Conservation (phyloP, 169 alveolate genomes). For the Miamiensis avidus region DNA sequence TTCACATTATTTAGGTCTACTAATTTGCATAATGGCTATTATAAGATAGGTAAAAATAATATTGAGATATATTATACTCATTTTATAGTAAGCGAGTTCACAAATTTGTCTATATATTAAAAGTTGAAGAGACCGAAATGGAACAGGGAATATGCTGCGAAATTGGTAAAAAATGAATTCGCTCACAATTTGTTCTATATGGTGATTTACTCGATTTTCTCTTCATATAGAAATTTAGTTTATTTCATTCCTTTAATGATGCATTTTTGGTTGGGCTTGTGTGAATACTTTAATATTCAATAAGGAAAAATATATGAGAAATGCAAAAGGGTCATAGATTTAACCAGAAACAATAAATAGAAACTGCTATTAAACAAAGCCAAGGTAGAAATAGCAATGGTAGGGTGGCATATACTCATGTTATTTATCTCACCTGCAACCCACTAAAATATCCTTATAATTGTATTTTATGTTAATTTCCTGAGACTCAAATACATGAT, state of each 20-base stretch:
- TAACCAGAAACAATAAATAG: not conserved
- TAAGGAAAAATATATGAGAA: not conserved
- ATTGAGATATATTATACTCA: no score
- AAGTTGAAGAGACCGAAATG: constrained; percentile 6
- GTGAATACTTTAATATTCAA: not conserved
- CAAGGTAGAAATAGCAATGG: not conserved
- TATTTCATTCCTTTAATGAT: not conserved
- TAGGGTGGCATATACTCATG: not conserved
- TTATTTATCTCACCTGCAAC: not conserved
- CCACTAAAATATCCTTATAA: not conserved
- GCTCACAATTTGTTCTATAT: constrained; percentile 19
- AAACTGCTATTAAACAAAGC: not conserved
- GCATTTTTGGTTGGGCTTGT: not conserved
- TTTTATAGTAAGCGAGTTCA: no score
- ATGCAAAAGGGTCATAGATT: not conserved
- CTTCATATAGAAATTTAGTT: not conserved
- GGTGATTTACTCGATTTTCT: not conserved
- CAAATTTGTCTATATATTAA: constrained; percentile 2
- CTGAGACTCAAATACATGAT: not conserved
- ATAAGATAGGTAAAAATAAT: not conserved
- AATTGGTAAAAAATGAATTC: constrained; percentile 18
- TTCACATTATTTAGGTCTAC: not conserved
- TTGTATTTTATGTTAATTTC: not conserved
- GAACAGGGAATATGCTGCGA: constrained; percentile 10
- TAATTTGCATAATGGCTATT: not conserved